Base-by-base conservation (phyloP, 139 green algal species). In the Tetradesmus obliquus region DNA sequence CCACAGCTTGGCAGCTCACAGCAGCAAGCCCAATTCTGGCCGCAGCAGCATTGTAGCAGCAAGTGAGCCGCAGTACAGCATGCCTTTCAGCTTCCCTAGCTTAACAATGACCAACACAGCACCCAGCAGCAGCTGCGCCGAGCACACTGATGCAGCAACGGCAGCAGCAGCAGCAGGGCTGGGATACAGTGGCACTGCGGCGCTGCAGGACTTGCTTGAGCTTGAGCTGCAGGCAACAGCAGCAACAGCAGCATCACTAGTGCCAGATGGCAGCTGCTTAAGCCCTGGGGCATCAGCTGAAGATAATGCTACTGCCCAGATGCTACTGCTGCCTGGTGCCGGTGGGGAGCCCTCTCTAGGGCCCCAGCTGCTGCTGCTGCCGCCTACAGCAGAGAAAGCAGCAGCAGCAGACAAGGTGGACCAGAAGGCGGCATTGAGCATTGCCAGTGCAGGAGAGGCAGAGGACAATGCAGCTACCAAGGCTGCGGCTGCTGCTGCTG, bases 71-170 rank as follows among this genome's bases (percentile, higher is more conserved):
- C 32, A 45, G 45, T 82, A 79, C 62, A 89, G 85, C 45, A 12
- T 89, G 17, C 66, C 66, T 2, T 82, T 89, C 15, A 89, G 85
- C 66, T 82, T 89, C 45, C 66, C 85, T 20, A 82, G 76, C n/a
- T 9, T 51, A 0, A 82, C 24, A 13, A 82, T 45, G 32, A 45
- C 76, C 10, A 76, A 17, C 9, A 88, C 55, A 57, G 84, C 17
- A 24, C 13, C 80, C 51, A 51, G 51, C 17, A 74, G 62, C 62
- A 82, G 32, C 66, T 76, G 66, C 10, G 82, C 82, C 54, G 82
- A 60, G 10, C 55, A 32, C 4, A 5, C 54, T 72, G 82, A 87
- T 45, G 84, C 84, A 80, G 54, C 55, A 22, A 53, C 84, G 17
- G 84, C 84, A 80, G 84, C 51, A 57, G 19, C 58, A 62, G 32